Evolutionary conservation across 371 early-diverging fungal species (phyloP), one percentile per base, ranked within the genome.

Genomic region (Mortierella sp.): DNA sequence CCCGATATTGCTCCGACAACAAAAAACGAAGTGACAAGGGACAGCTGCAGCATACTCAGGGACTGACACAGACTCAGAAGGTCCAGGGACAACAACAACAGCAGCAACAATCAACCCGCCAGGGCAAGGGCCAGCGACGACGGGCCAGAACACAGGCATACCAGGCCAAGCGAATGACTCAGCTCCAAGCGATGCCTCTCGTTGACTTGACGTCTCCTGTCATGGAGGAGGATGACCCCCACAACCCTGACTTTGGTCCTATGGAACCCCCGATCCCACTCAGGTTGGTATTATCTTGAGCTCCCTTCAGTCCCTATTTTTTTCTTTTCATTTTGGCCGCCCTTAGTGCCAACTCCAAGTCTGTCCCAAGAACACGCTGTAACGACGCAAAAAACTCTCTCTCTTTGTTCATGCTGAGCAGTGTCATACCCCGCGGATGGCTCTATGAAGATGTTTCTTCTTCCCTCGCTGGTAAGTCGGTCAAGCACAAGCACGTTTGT

Each of bases 231-330:
- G 87, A 76, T 65, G 83, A 83, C 51, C 83, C 79, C 29, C 55
- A 51, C 65, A 77, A 51, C 68, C 68, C 68, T 68, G 68, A 68
- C 68, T 24, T 68, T 71, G 85, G 76, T 76, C 88, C 82, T 79
- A 84, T 51, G 84, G 78, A 46, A 81, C 89, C 75, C 77, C 89
- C 75, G 74, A 90, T 89, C 82, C 91, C 88, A 79, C 91, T 86
- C 75, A 86, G 86, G 86, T 86, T 56, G 77, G 79, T 85, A 72
- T 76, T 44, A 21, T 46, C 54, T 21, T 72, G 72, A 49, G 21
- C 35, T 4, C 46, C 46, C 5, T 51, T 63, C 49, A 68, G 38
- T 68, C 7, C 68, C 35, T 27, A 21, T 56, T 58, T 68, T 54
- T 76, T 27, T 56, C 21, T 49, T 12, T 70, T 44, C 27, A 32